phyloP scores from a whole-genome alignment of 1,139 yeast genomes.

The Hanseniaspora uvarum region DNA sequence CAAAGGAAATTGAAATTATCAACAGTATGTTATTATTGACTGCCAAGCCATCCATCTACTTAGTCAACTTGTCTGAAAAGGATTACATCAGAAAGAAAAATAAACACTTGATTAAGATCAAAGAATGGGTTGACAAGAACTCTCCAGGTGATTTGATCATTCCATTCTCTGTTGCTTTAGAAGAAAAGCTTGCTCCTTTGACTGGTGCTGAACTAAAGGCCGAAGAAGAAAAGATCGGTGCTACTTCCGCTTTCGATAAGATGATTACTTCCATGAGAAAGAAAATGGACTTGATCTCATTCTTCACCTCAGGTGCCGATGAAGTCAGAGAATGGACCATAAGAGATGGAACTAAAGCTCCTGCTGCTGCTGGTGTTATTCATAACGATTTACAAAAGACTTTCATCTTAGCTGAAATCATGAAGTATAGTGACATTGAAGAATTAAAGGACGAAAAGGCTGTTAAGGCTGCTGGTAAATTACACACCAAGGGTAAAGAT shows the following conservation, averaged over 20 bases:
- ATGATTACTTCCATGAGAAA: slow-evolving; percentile 76
- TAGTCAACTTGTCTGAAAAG: slow-evolving; percentile 85
- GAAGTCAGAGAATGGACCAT: slow-evolving; percentile 88
- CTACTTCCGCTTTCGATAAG: slow-evolving; percentile 79
- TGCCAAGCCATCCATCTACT: slow-evolving; percentile 92
- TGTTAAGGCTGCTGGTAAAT: slow-evolving; percentile 89
- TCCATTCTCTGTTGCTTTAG: slow-evolving; percentile 86
- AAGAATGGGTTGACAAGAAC: slow-evolving; percentile 91
- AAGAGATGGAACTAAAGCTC: slow-evolving; percentile 74
- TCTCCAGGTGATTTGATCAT: slow-evolving; percentile 93
- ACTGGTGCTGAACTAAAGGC: slow-evolving; percentile 85
- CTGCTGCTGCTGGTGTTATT: slow-evolving; percentile 81
- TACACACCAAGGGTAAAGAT: slow-evolving; percentile 90
- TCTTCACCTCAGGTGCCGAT: slow-evolving; percentile 76
- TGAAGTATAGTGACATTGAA: slow-evolving; percentile 71
- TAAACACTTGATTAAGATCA: slow-evolving; percentile 80
- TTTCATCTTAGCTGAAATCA: slow-evolving; percentile 70
- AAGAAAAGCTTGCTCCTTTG: slow-evolving; percentile 86
- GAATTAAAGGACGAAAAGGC: slow-evolving; percentile 77
- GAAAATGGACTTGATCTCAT: slow-evolving; percentile 70
- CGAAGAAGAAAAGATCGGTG: slow-evolving; percentile 78
- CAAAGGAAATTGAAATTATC: slow-evolving; percentile 81
- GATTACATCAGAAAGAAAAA: slow-evolving; percentile 96
- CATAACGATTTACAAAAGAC: slow-evolving; percentile 72
- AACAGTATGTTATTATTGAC: slow-evolving; percentile 81